Conservation (phyloP, 73 alveolate genomes). For the Breviolum minutum region DNA sequence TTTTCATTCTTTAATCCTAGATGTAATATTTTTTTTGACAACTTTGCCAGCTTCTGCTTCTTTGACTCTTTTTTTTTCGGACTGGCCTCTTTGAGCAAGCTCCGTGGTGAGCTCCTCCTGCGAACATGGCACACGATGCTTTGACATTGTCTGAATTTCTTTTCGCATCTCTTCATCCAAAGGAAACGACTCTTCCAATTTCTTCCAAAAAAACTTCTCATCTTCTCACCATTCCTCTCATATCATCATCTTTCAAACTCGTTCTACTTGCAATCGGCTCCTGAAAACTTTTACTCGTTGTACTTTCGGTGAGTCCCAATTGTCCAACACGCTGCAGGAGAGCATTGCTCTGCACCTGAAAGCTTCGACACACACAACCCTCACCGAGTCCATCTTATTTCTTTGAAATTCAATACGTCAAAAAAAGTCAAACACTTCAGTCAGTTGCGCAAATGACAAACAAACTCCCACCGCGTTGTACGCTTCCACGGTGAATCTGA, state of each 20-base stretch:
- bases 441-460: not conserved
- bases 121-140: not conserved
- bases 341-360: conserved; percentile 72
- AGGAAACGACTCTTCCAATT: not conserved
- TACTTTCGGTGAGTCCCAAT: conserved; percentile 56
- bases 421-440: not conserved
- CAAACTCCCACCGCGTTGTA: not conserved
- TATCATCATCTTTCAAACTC: not conserved
- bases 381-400: not conserved
- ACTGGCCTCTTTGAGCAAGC: conserved; percentile 51
- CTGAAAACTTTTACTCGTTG: not conserved
- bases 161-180: no score
- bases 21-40: no score
- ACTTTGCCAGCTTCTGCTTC: no score
- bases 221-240: not conserved
- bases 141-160: not conserved
- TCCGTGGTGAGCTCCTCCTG: not conserved
- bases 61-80: not conserved
- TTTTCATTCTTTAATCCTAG: no score
- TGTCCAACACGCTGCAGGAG: conserved; percentile 54
- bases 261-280: not conserved
- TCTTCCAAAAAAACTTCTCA: not conserved
- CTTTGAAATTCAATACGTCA: no score
- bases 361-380: not conserved
- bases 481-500: conserved; percentile 51